These are phyloP conservation scores for Elongisporangium anandrum DNA, from an alignment of 352 stramenopile genomes.

Conservation along the genomic window DNA sequence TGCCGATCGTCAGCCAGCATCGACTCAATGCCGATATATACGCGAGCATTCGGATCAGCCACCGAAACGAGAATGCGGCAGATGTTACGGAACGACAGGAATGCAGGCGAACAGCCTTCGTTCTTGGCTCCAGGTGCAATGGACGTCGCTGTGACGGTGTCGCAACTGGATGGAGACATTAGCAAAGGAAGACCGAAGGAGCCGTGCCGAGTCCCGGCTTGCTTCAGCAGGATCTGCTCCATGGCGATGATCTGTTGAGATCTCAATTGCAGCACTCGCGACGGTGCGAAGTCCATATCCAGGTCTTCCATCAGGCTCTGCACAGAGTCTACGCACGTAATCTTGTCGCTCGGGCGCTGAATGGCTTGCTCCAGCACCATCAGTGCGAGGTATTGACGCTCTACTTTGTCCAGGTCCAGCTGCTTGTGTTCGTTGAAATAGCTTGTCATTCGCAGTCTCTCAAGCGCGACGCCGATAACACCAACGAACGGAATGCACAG, in stretches of 20 bases:
- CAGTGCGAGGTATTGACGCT: conserved; percentile 50
- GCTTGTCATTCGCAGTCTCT: conserved; percentile 41
- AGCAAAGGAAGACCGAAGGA: not conserved
- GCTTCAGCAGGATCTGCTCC: conserved; percentile 9
- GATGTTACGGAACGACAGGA: conserved; percentile 49
- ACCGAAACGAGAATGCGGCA: conserved; percentile 35
- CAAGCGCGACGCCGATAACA: conserved; percentile 63
- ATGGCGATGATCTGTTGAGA: conserved; percentile 47
- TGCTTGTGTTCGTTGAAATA: conserved; percentile 36
- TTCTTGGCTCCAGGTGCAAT: conserved; percentile 9
- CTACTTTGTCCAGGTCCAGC: conserved; percentile 55
- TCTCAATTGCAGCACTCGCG: conserved; percentile 37
- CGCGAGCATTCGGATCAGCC: conserved; percentile 16
- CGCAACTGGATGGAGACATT: not conserved
- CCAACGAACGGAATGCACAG: conserved; percentile 70
- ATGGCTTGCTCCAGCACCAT: conserved; percentile 45
- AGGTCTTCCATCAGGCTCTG: conserved; percentile 3
- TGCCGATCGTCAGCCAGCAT: conserved; percentile 41
- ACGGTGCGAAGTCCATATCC: conserved; percentile 34
- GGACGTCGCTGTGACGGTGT: not conserved
- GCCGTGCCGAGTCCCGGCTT: not conserved
- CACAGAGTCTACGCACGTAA: not conserved
- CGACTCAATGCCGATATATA: conserved; percentile 41
- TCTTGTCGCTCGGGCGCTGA: not conserved
- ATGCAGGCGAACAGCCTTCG: conserved; percentile 16